phyloP scores from a whole-genome alignment of 345 rosid genomes.

The Orychophragmus violaceus region DNA sequence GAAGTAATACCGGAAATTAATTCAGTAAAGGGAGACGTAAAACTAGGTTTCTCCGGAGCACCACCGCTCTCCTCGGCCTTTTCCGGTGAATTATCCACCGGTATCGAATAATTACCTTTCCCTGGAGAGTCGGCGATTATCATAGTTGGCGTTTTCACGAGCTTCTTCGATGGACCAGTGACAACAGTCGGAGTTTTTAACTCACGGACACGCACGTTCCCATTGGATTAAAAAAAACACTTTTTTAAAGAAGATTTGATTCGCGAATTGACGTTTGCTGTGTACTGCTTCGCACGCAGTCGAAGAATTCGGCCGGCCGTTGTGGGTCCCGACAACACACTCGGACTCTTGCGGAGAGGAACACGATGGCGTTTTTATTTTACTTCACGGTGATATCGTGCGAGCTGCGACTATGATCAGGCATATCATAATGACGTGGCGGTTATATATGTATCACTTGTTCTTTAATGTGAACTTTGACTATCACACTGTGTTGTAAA shows the following conservation, averaged over 20 bases:
- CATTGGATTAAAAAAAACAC: neutral
- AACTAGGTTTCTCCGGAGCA: neutral
- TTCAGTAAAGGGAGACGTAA: neutral
- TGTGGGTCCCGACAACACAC: no score
- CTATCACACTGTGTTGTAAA: neutral
- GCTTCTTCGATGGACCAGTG: neutral
- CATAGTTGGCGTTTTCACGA: neutral
- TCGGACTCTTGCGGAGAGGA: neutral
- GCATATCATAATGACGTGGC: neutral
- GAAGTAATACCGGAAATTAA: neutral
- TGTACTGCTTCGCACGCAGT: neutral
- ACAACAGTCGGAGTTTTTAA: neutral
- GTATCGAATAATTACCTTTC: neutral
- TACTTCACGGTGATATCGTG: neutral
- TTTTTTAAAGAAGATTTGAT: neutral
- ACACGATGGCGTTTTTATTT: neutral
- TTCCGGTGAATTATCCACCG: neutral
- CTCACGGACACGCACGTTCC: neutral
- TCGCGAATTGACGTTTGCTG: neutral
- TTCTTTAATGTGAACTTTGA: no score
- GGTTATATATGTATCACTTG: neutral
- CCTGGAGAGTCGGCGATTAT: neutral
- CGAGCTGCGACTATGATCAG: neutral
- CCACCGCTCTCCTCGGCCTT: slow-evolving; percentile 9
- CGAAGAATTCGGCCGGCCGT: neutral